A percentile compares a stretch with the other conserved stretches of the same genome.
phyloP scores from a whole-genome alignment of 805 yeast species.

The Saccharomycopsis fodiens region DNA sequence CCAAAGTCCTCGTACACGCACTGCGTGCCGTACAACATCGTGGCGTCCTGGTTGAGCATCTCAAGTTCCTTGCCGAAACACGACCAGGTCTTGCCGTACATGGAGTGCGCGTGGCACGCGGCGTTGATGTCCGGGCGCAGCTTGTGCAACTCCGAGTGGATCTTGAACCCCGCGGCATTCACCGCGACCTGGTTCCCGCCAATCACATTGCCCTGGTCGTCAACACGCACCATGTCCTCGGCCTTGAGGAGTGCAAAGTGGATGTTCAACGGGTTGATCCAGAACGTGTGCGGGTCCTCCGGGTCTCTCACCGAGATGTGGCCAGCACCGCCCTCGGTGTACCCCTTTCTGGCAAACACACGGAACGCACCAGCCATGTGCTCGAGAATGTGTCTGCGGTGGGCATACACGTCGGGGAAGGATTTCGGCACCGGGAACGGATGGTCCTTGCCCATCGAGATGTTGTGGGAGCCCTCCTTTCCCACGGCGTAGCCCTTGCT shows the following conservation, averaged over 20 bases:
- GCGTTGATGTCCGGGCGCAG: conserved; percentile 67
- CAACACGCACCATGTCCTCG: conserved; percentile 56
- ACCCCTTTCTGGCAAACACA: conserved; percentile 72
- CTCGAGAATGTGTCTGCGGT: conserved; percentile 50
- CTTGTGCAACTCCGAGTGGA: conserved; percentile 60
- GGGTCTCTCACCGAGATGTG: conserved; percentile 86
- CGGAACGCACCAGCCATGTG: conserved; percentile 86
- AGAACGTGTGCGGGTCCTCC: conserved; percentile 67
- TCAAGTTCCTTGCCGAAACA: conserved; percentile 61
- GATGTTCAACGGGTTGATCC: conserved; percentile 84
- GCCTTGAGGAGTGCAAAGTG: conserved; percentile 60
- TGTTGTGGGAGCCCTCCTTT: conserved; percentile 51
- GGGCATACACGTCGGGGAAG: conserved; percentile 40
- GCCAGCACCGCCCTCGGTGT: conserved; percentile 74
- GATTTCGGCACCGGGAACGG: conserved; percentile 44
- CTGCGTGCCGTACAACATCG: conserved; percentile 58
- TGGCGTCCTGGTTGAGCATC: conserved; percentile 75
- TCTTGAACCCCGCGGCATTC: conserved; percentile 64
- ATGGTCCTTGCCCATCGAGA: conserved; percentile 45
- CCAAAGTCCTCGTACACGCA: conserved; percentile 64
- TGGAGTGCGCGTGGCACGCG: conserved; percentile 65
- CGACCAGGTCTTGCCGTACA: conserved; percentile 57
- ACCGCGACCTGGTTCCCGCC: conserved; percentile 52
- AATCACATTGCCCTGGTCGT: conserved; percentile 53
- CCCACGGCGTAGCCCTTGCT: conserved; percentile 32